phyloP scores from a whole-genome alignment of 73 alveolate genomes.

The Paramecium tetraurelia region DNA sequence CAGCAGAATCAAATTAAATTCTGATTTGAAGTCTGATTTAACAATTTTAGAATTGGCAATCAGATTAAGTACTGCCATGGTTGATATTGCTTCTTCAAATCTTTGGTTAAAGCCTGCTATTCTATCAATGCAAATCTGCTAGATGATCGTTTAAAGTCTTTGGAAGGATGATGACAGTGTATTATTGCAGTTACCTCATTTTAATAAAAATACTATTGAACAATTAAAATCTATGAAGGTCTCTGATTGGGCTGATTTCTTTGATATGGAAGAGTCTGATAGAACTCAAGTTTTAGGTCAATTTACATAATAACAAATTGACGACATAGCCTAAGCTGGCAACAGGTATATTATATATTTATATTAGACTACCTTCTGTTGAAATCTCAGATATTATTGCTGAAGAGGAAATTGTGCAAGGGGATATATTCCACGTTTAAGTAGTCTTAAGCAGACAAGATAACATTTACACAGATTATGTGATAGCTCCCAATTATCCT shows the following conservation, averaged over 20 bases:
- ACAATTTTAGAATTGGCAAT: conserved; percentile 48
- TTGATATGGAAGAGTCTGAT: conserved; percentile 45
- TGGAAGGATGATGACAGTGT: conserved; percentile 60
- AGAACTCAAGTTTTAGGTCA: neutral
- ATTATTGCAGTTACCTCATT: conserved; percentile 47
- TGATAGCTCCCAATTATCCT: conserved; percentile 61
- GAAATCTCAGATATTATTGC: conserved; percentile 8
- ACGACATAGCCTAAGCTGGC: conserved; percentile 50
- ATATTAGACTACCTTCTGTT: conserved; percentile 37
- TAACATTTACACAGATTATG: conserved; percentile 57
- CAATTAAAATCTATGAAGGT: neutral
- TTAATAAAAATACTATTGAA: conserved; percentile 19
- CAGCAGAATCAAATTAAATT: conserved; percentile 27
- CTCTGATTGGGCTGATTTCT: conserved; percentile 2
- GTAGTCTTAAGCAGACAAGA: conserved; percentile 46
- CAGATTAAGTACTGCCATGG: conserved; percentile 47
- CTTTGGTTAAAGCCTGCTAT: conserved; percentile 38
- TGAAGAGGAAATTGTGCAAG: conserved; percentile 25
- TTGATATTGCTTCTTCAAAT: conserved; percentile 56
- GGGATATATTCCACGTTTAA: conserved; percentile 41
- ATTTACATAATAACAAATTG: conserved; percentile 38
- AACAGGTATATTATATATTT: conserved; percentile 18
- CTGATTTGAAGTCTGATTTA: conserved; percentile 44
- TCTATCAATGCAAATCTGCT: conserved; percentile 38
- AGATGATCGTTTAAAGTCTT: conserved; percentile 52